phyloP scores from a whole-genome alignment of 2,329 filamentous ascomycete genomes.

The Thelonectria discophora region DNA sequence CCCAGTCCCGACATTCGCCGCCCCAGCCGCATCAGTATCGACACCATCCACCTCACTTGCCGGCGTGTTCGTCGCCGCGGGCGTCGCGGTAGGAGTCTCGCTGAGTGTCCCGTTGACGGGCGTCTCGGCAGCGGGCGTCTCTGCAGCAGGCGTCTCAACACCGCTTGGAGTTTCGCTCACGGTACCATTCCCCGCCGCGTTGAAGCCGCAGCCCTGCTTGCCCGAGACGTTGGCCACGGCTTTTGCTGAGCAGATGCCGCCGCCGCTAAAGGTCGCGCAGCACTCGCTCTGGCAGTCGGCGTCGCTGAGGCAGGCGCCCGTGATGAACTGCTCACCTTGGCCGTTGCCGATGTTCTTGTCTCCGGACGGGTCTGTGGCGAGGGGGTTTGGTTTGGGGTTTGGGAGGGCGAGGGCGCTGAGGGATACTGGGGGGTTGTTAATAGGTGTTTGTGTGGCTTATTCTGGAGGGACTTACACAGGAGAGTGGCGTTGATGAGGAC shows the following conservation, averaged over 20 bases:
- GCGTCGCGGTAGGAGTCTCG: neutral
- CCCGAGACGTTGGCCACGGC: slow-evolving; percentile 41
- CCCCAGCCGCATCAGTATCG: slow-evolving; percentile 23
- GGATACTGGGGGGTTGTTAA: slow-evolving; percentile 13
- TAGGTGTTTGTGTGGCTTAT: too few relatives aligned
- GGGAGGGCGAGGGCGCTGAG: slow-evolving; percentile 18
- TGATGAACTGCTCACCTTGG: slow-evolving; percentile 30
- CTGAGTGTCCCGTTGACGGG: neutral
- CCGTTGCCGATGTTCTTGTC: slow-evolving; percentile 32
- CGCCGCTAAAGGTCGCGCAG: slow-evolving; percentile 39
- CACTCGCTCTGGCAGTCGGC: slow-evolving; percentile 44
- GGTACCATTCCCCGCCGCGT: neutral
- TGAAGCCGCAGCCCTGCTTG: slow-evolving; percentile 48
- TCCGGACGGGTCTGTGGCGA: slow-evolving; percentile 25
- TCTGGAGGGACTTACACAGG: neutral
- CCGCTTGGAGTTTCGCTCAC: too few relatives aligned
- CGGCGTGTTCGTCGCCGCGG: neutral
- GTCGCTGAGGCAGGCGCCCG: slow-evolving; percentile 29
- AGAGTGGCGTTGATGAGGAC: slow-evolving; percentile 1
- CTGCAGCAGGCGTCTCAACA: too few relatives aligned
- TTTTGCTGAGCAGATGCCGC: slow-evolving; percentile 43
- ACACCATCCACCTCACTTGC: slow-evolving; percentile 2
- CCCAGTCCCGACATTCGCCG: slow-evolving; percentile 35
- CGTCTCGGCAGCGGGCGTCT: neutral
- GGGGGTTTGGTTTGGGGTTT: slow-evolving; percentile 21